These are phyloP conservation scores for Hericium rajendrae DNA, from an alignment of 768 basidiomycete species.

Conservation along the genomic window DNA sequence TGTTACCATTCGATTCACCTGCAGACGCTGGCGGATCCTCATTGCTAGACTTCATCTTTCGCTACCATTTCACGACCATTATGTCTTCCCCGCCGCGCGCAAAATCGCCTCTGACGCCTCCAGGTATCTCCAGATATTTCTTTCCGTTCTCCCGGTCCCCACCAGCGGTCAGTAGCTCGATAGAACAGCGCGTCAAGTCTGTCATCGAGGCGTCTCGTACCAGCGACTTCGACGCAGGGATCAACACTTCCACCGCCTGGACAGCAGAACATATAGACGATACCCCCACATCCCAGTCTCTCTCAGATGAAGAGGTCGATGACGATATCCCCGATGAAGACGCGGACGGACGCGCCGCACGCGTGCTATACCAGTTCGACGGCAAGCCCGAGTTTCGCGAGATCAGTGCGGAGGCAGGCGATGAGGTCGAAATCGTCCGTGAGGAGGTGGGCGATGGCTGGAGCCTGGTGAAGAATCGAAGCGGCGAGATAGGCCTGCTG, in stretches of 20 bases:
- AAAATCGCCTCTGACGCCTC: constrained; percentile 8
- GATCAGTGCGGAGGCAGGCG: constrained; percentile 57
- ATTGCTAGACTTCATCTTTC: no score
- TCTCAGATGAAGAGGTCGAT: constrained; percentile 45
- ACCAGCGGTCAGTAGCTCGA: constrained; percentile 1
- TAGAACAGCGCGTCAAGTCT: neutral
- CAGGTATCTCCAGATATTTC: constrained; percentile 3
- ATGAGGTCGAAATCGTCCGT: constrained; percentile 59
- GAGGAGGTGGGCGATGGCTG: constrained; percentile 71
- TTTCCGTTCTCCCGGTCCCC: constrained; percentile 9
- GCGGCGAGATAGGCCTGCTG: constrained; percentile 55
- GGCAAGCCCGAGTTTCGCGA: constrained; percentile 72
- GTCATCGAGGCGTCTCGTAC: neutral
- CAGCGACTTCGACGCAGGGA: constrained; percentile 59
- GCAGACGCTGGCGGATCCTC: no score
- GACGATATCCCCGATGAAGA: constrained; percentile 24
- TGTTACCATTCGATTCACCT: no score
- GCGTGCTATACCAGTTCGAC: constrained; percentile 65
- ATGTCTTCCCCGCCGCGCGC: neutral
- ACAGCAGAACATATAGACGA: constrained; percentile 43
- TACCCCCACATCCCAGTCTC: constrained; percentile 27
- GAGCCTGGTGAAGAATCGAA: constrained; percentile 53
- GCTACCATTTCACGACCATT: neutral
- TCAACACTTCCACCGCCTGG: constrained; percentile 75
- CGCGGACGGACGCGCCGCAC: constrained; percentile 38